These are phyloP conservation scores for Austroboletus eburneus DNA, from an alignment of 768 basidiomycete species.

Conservation along the genomic window DNA sequence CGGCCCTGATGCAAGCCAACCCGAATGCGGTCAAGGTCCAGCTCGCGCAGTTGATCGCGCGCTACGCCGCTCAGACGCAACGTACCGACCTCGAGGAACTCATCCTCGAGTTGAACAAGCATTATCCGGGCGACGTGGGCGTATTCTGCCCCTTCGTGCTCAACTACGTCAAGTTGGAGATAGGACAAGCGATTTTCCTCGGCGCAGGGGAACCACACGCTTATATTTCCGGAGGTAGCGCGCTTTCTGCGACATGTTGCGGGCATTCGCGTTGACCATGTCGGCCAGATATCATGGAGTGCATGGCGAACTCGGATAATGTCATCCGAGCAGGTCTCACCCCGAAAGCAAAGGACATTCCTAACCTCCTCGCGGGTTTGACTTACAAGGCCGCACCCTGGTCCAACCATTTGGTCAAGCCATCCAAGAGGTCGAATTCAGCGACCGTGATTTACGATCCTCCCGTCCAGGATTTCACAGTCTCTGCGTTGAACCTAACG, in stretches of 20 bases:
- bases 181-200: constrained; percentile 91
- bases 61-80: constrained; percentile 51
- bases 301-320: constrained; percentile 99
- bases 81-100: constrained; percentile 56
- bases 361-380: constrained; percentile 80
- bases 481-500: constrained; percentile 57
- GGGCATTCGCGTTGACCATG: constrained; percentile 1
- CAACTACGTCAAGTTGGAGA: constrained; percentile 74
- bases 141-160: constrained; percentile 86
- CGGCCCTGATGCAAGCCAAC: constrained; percentile 80
- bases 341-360: constrained; percentile 92
- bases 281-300: constrained; percentile 87
- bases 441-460: constrained; percentile 74
- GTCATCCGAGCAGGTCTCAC: constrained; percentile 98
- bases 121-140: constrained; percentile 94
- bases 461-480: constrained; percentile 91
- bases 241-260: neutral
- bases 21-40: constrained; percentile 46
- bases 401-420: constrained; percentile 64
- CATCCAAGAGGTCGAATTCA: constrained; percentile 44
- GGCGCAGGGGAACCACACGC: constrained; percentile 97
- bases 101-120: constrained; percentile 55
- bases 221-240: constrained; percentile 85
- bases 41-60: constrained; percentile 51
- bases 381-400: constrained; percentile 77